phyloP scores from a whole-genome alignment of 441 rosid genomes.

The Pelargonium myrrhifolium region DNA sequence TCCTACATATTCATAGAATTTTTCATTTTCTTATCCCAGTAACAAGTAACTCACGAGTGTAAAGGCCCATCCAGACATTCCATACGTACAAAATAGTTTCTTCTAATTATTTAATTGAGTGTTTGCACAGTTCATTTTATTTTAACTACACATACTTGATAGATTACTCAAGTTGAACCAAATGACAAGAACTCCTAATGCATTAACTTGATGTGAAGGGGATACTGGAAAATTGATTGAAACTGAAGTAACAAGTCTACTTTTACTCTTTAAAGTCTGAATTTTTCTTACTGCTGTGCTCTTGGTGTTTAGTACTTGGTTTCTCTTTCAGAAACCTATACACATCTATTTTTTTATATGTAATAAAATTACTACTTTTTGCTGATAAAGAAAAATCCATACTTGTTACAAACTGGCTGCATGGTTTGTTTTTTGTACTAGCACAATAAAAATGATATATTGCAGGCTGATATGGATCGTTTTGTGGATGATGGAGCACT shows the following conservation, averaged over 20 bases:
- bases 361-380: too few relatives aligned
- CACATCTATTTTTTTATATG: too few relatives aligned
- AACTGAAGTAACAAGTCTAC: background rate
- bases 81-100: too few relatives aligned
- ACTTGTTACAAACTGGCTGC: background rate
- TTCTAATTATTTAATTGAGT: background rate
- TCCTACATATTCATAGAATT: background rate
- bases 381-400: too few relatives aligned
- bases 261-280: too few relatives aligned
- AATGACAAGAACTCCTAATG: background rate
- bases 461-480: slow-evolving; percentile 87
- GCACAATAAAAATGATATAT: slow-evolving; percentile 51
- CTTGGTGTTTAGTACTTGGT: too few relatives aligned
- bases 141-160: background rate
- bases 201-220: background rate
- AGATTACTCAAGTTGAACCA: background rate
- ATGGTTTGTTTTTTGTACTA: slow-evolving; percentile 21
- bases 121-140: background rate
- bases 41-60: background rate
- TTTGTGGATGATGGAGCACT: slow-evolving; percentile 77
- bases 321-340: too few relatives aligned
- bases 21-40: background rate
- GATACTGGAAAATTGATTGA: background rate
- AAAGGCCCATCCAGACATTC: background rate
- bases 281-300: too few relatives aligned